These are phyloP conservation scores for Botryotinia calthae DNA, from an alignment of 2,329 filamentous ascomycete species.

Conservation along the genomic window DNA sequence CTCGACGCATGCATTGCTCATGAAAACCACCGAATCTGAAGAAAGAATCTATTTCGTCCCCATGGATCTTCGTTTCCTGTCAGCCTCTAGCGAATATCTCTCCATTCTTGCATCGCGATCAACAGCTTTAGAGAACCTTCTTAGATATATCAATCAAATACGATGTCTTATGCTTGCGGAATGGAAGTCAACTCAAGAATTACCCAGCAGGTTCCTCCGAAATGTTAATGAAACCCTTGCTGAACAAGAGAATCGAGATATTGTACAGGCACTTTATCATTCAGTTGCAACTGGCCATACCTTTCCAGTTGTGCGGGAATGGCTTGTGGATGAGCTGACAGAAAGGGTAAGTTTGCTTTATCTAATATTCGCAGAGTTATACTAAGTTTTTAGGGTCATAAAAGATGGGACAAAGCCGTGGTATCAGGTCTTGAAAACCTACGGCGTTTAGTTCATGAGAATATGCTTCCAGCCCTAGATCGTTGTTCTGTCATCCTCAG, in stretches of 20 bases:
- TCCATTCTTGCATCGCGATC: slow-evolving; percentile 83
- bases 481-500: slow-evolving; percentile 78
- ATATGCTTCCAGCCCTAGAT: slow-evolving; percentile 84
- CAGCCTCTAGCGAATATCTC: slow-evolving; percentile 73
- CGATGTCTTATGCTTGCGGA: slow-evolving; percentile 76
- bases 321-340: slow-evolving; percentile 79
- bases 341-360: slow-evolving; percentile 60
- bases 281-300: slow-evolving; percentile 81
- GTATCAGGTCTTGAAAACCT: slow-evolving; percentile 74
- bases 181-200: slow-evolving; percentile 77
- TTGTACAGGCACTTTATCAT: slow-evolving; percentile 78
- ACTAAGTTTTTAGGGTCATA: slow-evolving; percentile 65
- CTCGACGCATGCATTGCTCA: slow-evolving; percentile 73
- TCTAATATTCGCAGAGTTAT: slow-evolving; percentile 4
- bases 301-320: slow-evolving; percentile 73
- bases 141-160: slow-evolving; percentile 80
- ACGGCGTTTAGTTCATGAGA: slow-evolving; percentile 76
- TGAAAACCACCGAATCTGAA: slow-evolving; percentile 46
- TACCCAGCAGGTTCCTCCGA: slow-evolving; percentile 74
- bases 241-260: slow-evolving; percentile 60
- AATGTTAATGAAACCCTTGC: slow-evolving; percentile 74
- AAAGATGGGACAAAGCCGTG: slow-evolving; percentile 91
- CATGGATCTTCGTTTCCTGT: slow-evolving; percentile 80
- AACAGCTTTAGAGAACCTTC: slow-evolving; percentile 80
- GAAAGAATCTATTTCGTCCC: slow-evolving; percentile 61